Conservation (phyloP, 2,329 filamentous ascomycete species). For the Teratosphaeria pseudoeucalypti region DNA sequence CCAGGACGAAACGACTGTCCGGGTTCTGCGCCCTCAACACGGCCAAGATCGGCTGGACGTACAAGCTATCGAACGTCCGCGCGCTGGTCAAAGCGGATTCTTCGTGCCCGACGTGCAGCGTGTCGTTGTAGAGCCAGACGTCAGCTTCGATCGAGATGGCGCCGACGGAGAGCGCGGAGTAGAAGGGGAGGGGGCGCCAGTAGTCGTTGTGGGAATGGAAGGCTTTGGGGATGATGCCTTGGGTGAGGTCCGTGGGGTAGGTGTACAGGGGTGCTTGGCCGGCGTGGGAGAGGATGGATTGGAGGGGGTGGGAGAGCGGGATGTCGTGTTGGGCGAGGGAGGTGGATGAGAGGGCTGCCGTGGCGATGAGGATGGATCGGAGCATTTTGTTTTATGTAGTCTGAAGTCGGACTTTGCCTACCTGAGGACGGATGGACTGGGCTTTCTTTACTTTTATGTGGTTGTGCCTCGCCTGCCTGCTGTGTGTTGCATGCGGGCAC, state of each 20-base stretch:
- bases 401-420: background rate
- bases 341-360: background rate
- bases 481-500: background rate
- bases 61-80: constrained; percentile 48
- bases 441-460: background rate
- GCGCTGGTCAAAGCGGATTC: constrained; percentile 39
- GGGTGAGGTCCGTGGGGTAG: constrained; percentile 53
- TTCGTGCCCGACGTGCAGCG: constrained; percentile 49
- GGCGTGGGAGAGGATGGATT: constrained; percentile 47
- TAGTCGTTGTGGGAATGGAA: constrained; percentile 54
- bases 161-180: constrained; percentile 45
- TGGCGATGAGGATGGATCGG: background rate
- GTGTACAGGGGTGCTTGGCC: constrained; percentile 42
- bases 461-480: background rate
- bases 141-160: constrained; percentile 50
- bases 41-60: constrained; percentile 49
- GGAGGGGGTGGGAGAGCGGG: constrained; percentile 39
- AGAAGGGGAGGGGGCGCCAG: constrained; percentile 35
- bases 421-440: background rate
- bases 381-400: background rate
- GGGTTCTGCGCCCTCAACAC: constrained; percentile 48
- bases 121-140: constrained; percentile 48
- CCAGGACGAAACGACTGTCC: constrained; percentile 31
- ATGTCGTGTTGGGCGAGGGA: background rate
- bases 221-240: constrained; percentile 47